Evolutionary conservation across 805 yeast genomes (phyloP).

Genomic region (Debaryomyces maramus): DNA sequence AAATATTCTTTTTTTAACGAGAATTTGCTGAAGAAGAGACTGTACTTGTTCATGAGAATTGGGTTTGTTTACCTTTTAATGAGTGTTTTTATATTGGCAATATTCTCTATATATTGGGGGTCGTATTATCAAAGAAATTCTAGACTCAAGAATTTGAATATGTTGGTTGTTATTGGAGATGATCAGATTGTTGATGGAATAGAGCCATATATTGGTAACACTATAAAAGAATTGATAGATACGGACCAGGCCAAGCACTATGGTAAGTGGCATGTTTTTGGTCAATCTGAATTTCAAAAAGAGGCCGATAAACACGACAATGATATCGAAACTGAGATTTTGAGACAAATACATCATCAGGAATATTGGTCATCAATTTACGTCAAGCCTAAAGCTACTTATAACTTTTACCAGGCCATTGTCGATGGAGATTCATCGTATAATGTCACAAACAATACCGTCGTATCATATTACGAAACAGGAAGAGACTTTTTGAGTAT

Average conservation of each 20-base stretch:
- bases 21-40: conserved; percentile 21
- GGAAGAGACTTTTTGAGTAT: conserved; percentile 61
- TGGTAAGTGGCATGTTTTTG: conserved; percentile 40
- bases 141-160: conserved; percentile 31
- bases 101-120: conserved; percentile 45
- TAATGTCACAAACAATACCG: conserved; percentile 26
- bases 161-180: conserved; percentile 41
- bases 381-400: conserved; percentile 50
- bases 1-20: conserved; percentile 33
- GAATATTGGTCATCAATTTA: conserved; percentile 65
- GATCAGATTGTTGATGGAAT: conserved; percentile 20
- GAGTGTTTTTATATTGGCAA: conserved; percentile 31
- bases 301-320: conserved; percentile 28
- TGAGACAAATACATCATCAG: conserved; percentile 50
- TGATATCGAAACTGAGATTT: conserved; percentile 38
- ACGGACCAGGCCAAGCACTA: conserved; percentile 19
- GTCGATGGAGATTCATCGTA: conserved; percentile 28
- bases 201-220: conserved; percentile 54
- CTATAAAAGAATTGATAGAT: conserved; percentile 26
- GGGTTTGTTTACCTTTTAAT: conserved; percentile 27
- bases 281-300: conserved; percentile 26
- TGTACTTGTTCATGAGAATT: conserved; percentile 16
- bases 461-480: conserved; percentile 54
- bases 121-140: conserved; percentile 29
- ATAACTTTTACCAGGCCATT: conserved; percentile 41